Evolutionary conservation across 2,329 filamentous ascomycete genomes (phyloP).

Genomic region (Corinectria fuckeliana): DNA sequence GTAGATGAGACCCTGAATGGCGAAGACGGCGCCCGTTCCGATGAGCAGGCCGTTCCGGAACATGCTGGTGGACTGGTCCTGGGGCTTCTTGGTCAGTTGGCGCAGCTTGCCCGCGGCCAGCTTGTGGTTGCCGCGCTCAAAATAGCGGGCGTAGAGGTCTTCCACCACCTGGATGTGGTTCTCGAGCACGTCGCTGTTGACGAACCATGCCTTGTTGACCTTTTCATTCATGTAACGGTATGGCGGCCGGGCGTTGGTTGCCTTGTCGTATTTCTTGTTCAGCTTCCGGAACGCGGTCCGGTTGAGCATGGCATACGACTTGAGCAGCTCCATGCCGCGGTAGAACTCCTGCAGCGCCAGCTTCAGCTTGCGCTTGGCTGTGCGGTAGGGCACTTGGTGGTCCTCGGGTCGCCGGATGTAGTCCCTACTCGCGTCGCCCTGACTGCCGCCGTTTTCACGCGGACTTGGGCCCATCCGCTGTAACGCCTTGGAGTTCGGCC

Average conservation of each 20-base stretch:
- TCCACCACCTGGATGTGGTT: slow-evolving; percentile 81
- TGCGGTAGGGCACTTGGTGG: slow-evolving; percentile 77
- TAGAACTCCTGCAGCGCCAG: slow-evolving; percentile 92
- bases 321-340: slow-evolving; percentile 86
- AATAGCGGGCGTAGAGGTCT: slow-evolving; percentile 92
- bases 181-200: slow-evolving; percentile 85
- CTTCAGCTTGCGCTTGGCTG: slow-evolving; percentile 91
- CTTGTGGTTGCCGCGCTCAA: slow-evolving; percentile 92
- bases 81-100: slow-evolving; percentile 66
- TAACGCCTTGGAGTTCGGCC: slow-evolving; percentile 66
- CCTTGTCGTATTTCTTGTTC: slow-evolving; percentile 98
- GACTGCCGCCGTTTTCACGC: slow-evolving; percentile 40
- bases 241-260: slow-evolving; percentile 76
- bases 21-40: slow-evolving; percentile 71
- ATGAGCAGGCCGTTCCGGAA: slow-evolving; percentile 71
- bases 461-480: slow-evolving; percentile 61
- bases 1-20: slow-evolving; percentile 69
- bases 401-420: slow-evolving; percentile 57
- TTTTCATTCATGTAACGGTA: slow-evolving; percentile 89
- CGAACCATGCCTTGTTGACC: slow-evolving; percentile 90
- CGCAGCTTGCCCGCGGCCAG: slow-evolving; percentile 87
- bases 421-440: slow-evolving; percentile 50
- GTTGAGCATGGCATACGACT: slow-evolving; percentile 89
- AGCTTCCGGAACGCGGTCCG: slow-evolving; percentile 95
- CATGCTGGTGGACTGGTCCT: slow-evolving; percentile 62